Percentiles rank a stretch among this genome's conserved stretches.
Evolutionary conservation across 1,284 basidiomycete species (phyloP).

Genomic region (Apiotrichum sp.): DNA sequence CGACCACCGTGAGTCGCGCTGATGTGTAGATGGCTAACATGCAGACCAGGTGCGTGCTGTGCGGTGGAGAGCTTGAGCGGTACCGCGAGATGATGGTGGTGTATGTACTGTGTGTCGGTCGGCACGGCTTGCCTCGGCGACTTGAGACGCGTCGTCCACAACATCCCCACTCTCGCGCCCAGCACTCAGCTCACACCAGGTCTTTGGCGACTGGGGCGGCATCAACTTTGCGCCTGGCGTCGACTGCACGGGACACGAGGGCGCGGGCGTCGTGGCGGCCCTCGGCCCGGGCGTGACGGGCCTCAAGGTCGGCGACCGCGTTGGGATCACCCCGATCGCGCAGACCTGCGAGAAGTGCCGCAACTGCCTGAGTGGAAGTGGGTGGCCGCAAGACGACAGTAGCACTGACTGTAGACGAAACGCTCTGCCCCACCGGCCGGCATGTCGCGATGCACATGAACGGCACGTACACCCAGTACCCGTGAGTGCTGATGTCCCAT

Average conservation of each 20-base stretch:
- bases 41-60: constrained; percentile 7
- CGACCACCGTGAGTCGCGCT: constrained; percentile 14
- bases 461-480: constrained; percentile 18
- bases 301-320: constrained; percentile 15
- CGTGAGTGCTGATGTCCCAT: not conserved
- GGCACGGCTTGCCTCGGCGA: too few relatives aligned
- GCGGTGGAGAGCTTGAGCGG: too few relatives aligned
- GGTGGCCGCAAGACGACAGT: not conserved
- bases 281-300: constrained; percentile 12
- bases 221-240: not conserved
- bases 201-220: constrained; percentile 13
- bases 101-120: too few relatives aligned
- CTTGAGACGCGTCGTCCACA: too few relatives aligned
- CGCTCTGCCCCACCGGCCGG: too few relatives aligned
- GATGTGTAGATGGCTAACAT: not conserved
- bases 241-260: constrained; percentile 20
- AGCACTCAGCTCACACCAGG: not conserved
- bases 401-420: too few relatives aligned
- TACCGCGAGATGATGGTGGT: too few relatives aligned
- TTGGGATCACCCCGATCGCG: constrained; percentile 12
- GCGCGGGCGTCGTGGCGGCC: constrained; percentile 13
- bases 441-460: constrained; percentile 1
- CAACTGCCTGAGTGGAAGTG: constrained; percentile 11
- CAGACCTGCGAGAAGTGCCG: constrained; percentile 15
- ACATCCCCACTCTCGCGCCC: too few relatives aligned